Conservation (phyloP, 2,329 filamentous ascomycete species). For the Chalaropsis thielavioides region DNA sequence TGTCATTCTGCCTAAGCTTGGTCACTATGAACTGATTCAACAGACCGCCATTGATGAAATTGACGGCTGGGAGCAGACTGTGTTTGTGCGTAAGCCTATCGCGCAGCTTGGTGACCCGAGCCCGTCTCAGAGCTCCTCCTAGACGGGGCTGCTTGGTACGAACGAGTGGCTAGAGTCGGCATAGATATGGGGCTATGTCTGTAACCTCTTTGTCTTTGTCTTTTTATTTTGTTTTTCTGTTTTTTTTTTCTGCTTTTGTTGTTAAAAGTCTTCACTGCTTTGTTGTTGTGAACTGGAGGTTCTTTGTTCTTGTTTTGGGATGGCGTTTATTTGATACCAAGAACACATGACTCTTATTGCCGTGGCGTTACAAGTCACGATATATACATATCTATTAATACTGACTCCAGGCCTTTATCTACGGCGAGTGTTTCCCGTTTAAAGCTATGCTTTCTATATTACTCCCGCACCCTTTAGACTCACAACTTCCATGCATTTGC, state of each 20-base stretch:
- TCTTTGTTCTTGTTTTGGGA: not conserved
- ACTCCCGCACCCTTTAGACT: not conserved
- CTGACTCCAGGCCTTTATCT: not conserved
- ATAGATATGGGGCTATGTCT: not conserved
- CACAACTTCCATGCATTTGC: not conserved
- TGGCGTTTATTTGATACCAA: slow-evolving; percentile 2
- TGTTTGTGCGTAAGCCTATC: slow-evolving; percentile 35
- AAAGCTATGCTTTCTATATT: not conserved
- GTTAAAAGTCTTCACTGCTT: not conserved
- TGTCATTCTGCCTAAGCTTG: slow-evolving; percentile 36
- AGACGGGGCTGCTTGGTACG: not conserved
- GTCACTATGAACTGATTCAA: slow-evolving; percentile 40
- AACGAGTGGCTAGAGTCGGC: not conserved
- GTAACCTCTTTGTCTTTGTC: not conserved
- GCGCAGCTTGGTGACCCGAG: not conserved
- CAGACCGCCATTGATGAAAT: slow-evolving; percentile 39
- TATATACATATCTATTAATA: slow-evolving; percentile 3
- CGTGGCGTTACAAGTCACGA: not conserved
- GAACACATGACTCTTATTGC: not conserved
- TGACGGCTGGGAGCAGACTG: slow-evolving; percentile 48
- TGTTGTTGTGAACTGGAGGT: not conserved
- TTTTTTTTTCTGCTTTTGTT: not conserved
- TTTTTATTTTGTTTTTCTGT: not conserved
- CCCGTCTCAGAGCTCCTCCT: slow-evolving; percentile 1
- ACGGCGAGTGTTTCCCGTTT: too few relatives aligned